Evolutionary conservation across 1,284 basidiomycete species (phyloP).

Genomic region (Somion occarium): DNA sequence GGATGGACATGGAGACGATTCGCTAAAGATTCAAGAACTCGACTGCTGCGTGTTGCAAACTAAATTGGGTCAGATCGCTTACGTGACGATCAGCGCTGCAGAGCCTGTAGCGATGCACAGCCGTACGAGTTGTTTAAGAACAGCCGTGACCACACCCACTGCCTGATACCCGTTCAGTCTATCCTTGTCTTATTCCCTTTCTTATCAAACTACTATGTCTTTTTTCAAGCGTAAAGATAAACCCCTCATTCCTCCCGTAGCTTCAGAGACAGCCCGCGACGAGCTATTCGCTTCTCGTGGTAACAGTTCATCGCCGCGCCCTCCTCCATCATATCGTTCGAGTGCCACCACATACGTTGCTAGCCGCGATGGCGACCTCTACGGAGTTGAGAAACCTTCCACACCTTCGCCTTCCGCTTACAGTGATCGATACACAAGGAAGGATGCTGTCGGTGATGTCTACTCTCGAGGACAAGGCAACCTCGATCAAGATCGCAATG

Average conservation of each 20-base stretch:
- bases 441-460: slow-evolving; percentile 51
- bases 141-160: background rate
- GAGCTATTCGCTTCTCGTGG: slow-evolving; percentile 28
- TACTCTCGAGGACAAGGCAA: slow-evolving; percentile 50
- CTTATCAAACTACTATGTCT: slow-evolving; percentile 58
- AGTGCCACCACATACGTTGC: slow-evolving; percentile 56
- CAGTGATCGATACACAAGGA: slow-evolving; percentile 45
- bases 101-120: slow-evolving; percentile 8
- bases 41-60: too few species aligned
- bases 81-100: background rate
- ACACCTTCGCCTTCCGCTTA: slow-evolving; percentile 27
- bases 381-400: slow-evolving; percentile 24
- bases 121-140: slow-evolving; percentile 8
- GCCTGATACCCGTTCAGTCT: background rate
- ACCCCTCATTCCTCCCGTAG: slow-evolving; percentile 66
- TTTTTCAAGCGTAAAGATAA: slow-evolving; percentile 74
- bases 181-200: background rate
- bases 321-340: slow-evolving; percentile 43
- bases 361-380: slow-evolving; percentile 61
- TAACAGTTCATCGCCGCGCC: slow-evolving; percentile 36
- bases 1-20: too few species aligned
- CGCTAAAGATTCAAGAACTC: too few species aligned
- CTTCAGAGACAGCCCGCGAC: slow-evolving; percentile 28
- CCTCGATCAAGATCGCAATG: slow-evolving; percentile 62
- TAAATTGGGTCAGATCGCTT: background rate